A percentile compares a stretch with the other conserved stretches of the same genome.
phyloP scores from a whole-genome alignment of 768 basidiomycete genomes.

The Termitomyces sp. region DNA sequence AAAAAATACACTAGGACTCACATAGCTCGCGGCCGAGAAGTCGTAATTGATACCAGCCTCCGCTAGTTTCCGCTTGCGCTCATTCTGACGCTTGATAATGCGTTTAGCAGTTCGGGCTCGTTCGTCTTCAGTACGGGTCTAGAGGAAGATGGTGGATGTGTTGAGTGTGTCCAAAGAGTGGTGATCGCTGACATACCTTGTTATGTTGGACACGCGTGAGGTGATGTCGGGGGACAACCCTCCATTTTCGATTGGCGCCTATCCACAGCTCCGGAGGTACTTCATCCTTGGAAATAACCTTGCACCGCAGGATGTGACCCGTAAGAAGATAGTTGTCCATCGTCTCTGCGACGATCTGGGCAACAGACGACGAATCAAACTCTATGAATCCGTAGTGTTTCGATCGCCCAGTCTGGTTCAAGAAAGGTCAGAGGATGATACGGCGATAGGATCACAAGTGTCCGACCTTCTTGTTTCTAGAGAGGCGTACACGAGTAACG shows the following conservation, averaged over 20 bases:
- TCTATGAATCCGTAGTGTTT: conserved; percentile 98
- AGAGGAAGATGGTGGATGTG: not conserved
- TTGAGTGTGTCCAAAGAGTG: not conserved
- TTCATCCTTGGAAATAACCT: conserved; percentile 83
- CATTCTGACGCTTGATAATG: conserved; percentile 71
- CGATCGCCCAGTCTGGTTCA: conserved; percentile 78
- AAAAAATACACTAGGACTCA: conserved; percentile 37
- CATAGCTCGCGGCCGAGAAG: conserved; percentile 78
- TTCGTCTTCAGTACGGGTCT: conserved; percentile 75
- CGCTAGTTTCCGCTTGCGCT: conserved; percentile 74
- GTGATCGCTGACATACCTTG: conserved; percentile 49
- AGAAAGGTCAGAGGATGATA: not conserved
- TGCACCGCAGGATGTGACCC: conserved; percentile 92
- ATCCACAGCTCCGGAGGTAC: conserved; percentile 95
- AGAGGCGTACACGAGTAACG: conserved; percentile 82
- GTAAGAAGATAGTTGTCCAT: conserved; percentile 98
- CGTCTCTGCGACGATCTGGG: conserved; percentile 93
- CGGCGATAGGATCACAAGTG: not conserved
- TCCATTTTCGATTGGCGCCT: conserved; percentile 94
- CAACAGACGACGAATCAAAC: conserved; percentile 85
- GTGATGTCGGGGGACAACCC: conserved; percentile 67
- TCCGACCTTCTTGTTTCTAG: conserved; percentile 86
- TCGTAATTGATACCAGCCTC: conserved; percentile 86
- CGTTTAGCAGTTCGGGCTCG: conserved; percentile 61
- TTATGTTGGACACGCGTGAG: conserved; percentile 74